Evolutionary conservation across 1,139 yeast species (phyloP).

Genomic region (Geotrichum carabidarum): DNA sequence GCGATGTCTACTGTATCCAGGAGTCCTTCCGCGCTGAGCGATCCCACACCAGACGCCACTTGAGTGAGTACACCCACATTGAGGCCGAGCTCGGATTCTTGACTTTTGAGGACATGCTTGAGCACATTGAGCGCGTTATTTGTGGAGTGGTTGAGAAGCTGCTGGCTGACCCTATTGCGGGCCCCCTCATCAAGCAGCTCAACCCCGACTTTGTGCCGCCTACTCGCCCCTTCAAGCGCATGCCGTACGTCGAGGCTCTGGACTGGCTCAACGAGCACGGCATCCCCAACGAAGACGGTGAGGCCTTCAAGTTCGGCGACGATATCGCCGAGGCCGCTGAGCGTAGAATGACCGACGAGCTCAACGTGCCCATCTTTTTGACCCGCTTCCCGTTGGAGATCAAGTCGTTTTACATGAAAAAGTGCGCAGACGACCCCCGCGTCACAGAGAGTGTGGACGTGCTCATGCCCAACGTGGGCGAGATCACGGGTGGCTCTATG

Average conservation of each 20-base stretch:
- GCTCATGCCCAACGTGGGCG: conserved; percentile 97
- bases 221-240: conserved; percentile 76
- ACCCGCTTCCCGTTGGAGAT: conserved; percentile 94
- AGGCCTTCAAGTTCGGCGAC: conserved; percentile 90
- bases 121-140: conserved; percentile 77
- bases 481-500: conserved; percentile 98
- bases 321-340: conserved; percentile 99
- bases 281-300: conserved; percentile 89
- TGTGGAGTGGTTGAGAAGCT: conserved; percentile 67
- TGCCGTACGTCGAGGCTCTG: conserved; percentile 85
- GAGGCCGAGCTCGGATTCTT: conserved; percentile 91
- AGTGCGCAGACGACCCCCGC: conserved; percentile 81
- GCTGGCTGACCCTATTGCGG: conserved; percentile 84
- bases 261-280: conserved; percentile 96
- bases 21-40: conserved; percentile 99
- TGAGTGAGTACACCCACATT: conserved; percentile 93
- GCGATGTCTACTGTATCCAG: conserved; percentile 95
- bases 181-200: conserved; percentile 81
- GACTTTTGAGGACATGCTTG: conserved; percentile 75
- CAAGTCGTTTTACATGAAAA: conserved; percentile 96
- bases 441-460: conserved; percentile 98
- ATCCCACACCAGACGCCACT: conserved; percentile 97
- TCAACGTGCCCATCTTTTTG: conserved; percentile 85
- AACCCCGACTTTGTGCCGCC: conserved; percentile 90
- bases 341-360: conserved; percentile 94